phyloP scores from a whole-genome alignment of 1,284 basidiomycete genomes.

The Malassezia vespertilionis region DNA sequence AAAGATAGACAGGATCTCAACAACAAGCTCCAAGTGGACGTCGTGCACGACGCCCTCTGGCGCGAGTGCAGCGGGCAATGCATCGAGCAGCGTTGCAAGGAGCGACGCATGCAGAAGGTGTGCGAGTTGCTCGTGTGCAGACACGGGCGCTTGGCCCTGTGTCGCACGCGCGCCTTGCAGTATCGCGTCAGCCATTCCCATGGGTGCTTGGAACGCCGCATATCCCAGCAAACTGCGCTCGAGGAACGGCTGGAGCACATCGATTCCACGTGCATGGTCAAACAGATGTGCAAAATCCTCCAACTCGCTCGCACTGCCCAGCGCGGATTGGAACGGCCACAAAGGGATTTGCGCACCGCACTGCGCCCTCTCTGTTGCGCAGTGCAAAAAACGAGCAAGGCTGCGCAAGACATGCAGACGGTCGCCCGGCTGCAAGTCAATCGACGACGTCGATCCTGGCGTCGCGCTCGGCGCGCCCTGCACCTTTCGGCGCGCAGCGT shows the following conservation, averaged over 20 bases:
- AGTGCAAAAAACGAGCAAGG: constrained; percentile 5
- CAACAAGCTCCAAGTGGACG: constrained; percentile 10
- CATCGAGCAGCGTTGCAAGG: constrained; percentile 11
- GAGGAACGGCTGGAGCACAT: too few relatives aligned
- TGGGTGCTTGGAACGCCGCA: not conserved
- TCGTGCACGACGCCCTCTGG: not conserved
- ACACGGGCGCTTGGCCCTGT: not conserved
- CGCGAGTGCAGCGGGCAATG: constrained; percentile 1
- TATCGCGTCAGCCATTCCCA: constrained; percentile 2
- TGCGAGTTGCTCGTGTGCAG: constrained; percentile 4
- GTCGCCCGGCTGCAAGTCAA: constrained; percentile 3
- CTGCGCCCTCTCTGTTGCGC: not conserved
- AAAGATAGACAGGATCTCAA: constrained; percentile 2
- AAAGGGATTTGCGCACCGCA: constrained; percentile 13
- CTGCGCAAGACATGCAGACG: constrained; percentile 1
- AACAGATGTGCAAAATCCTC: constrained; percentile 29
- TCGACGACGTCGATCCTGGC: constrained; percentile 1
- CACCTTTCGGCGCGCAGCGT: constrained; percentile 13
- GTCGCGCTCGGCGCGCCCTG: not conserved
- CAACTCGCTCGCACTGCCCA: constrained; percentile 24
- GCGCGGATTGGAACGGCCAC: constrained; percentile 35
- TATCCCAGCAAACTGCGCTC: not conserved
- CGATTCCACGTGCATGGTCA: too few relatives aligned
- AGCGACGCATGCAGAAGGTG: constrained; percentile 9
- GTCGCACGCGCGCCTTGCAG: not conserved